Conservation (phyloP, 495 filamentous ascomycete species). For the Monascus purpureus region DNA sequence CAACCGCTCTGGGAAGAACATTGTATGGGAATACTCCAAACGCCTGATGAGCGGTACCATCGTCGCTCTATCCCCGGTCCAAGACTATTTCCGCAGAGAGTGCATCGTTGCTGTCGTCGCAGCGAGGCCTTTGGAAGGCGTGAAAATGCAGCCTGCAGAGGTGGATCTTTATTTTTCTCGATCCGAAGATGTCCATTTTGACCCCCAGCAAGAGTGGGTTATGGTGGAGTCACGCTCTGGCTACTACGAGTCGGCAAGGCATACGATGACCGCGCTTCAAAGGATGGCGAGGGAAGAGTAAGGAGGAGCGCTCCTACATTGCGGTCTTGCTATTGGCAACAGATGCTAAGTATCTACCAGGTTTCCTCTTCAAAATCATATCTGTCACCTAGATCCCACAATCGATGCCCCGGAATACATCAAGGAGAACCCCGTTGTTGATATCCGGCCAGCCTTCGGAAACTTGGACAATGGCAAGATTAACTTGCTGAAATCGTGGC, state of each 20-base stretch:
- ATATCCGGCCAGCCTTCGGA: conserved; percentile 28
- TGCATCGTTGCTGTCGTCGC: conserved; percentile 64
- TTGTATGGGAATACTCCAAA: conserved; percentile 65
- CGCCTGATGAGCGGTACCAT: conserved; percentile 55
- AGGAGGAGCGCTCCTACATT: conserved; percentile 10
- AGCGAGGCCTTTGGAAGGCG: conserved; percentile 46
- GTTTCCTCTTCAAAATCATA: conserved; percentile 48
- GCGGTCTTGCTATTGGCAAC: too few species aligned
- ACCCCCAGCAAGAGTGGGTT: conserved; percentile 54
- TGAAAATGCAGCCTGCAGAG: conserved; percentile 52
- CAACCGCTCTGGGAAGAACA: conserved; percentile 46
- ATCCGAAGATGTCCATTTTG: conserved; percentile 46
- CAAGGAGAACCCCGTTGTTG: conserved; percentile 23
- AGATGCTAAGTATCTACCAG: too few species aligned
- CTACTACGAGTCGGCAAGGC: conserved; percentile 61
- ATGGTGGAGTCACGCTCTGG: conserved; percentile 64
- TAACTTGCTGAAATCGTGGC: conserved; percentile 38
- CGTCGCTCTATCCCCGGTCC: conserved; percentile 51
- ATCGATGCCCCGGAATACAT: conserved; percentile 39
- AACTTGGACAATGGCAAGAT: conserved; percentile 13
- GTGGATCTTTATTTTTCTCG: conserved; percentile 64
- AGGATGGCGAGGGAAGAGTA: conserved; percentile 48
- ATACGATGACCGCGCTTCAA: conserved; percentile 62
- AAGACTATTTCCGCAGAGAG: conserved; percentile 48
- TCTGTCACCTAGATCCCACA: conserved; percentile 35